Evolutionary conservation across 768 basidiomycete genomes (phyloP).

Genomic region (Boletus rubroflammeus): DNA sequence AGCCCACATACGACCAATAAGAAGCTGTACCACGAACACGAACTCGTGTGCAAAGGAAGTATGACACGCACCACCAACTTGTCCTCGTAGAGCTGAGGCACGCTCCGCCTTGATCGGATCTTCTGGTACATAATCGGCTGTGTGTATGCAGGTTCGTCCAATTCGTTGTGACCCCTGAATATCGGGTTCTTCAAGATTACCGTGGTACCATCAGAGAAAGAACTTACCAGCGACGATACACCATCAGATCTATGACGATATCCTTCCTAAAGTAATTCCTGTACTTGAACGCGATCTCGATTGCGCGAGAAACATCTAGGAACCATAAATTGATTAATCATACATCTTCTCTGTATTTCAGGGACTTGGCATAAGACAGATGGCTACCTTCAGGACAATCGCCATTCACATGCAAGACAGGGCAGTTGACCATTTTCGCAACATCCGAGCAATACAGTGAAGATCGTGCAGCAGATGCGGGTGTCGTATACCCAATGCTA

Average conservation of each 20-base stretch:
- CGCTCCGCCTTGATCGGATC: conserved; percentile 72
- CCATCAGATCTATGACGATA: conserved; percentile 84
- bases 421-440: conserved; percentile 88
- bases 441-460: conserved; percentile 86
- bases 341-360: neutral
- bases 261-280: conserved; percentile 87
- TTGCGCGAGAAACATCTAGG: conserved; percentile 76
- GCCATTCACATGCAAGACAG: conserved; percentile 87
- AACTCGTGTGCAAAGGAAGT: neutral
- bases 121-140: conserved; percentile 90
- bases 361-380: neutral
- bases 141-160: conserved; percentile 84
- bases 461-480: conserved; percentile 78
- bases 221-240: conserved; percentile 76
- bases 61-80: conserved; percentile 58
- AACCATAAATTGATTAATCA: neutral
- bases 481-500: conserved; percentile 92
- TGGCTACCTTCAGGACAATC: conserved; percentile 76
- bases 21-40: neutral
- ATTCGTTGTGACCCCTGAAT: conserved; percentile 79
- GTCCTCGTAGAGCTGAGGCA: conserved; percentile 79
- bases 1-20: neutral
- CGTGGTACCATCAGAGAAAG: neutral
- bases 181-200: neutral
- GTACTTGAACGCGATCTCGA: conserved; percentile 87